Base-by-base conservation (phyloP, 2,329 filamentous ascomycete genomes). In the Biscogniauxia marginata region DNA sequence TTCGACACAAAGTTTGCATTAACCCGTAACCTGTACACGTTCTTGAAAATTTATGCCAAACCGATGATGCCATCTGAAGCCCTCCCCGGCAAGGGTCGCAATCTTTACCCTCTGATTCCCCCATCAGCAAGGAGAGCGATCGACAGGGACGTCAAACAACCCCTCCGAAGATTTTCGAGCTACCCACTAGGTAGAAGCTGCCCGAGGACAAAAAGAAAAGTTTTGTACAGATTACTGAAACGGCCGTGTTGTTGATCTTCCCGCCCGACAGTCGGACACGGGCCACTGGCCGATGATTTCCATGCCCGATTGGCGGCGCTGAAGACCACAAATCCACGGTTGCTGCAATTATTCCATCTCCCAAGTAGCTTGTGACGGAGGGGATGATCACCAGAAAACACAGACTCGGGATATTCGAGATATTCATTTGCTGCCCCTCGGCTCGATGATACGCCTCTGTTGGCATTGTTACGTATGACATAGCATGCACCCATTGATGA, bases 141-240 rank as follows among this genome's bases (percentile, higher is more conserved):
- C 63, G 63, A 59, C 63, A 65, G 63, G 63, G 56, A 62, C 63
- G 54, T 62, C 60, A 60, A 62, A 59, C 61, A 62, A 60, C 50
- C 58, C 62, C 54, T 25, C 54, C 62, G 52, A 45, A 62, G 49
- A 48, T 53, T 56, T 53, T 53, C 48, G 24, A 39, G 11, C 11
- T 16, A 16, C 11, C 30, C n/a, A 16, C 30, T 39, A 39, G 13
- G 1, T 11, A 9, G 7, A 39, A 16, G 30, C 30, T 39, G 30
- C 13, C n/a, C 30, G 30, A 16, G 30, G 30, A 16, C 30, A 39
- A 39, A 39, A 39, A 39, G 30, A 39, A 39, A 39, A 39, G 30
- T 39, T 7, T 39, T 39, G 30, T 16, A n/a, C n/a, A n/a, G n/a
- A n/a, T n/a, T n/a, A 39, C 30, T 39, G 30, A 39, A 39, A 39